A percentile compares a stretch with the other conserved stretches of the same genome.
phyloP scores from a whole-genome alignment of 1,139 yeast species.

The Zygosaccharomyces sapae region DNA sequence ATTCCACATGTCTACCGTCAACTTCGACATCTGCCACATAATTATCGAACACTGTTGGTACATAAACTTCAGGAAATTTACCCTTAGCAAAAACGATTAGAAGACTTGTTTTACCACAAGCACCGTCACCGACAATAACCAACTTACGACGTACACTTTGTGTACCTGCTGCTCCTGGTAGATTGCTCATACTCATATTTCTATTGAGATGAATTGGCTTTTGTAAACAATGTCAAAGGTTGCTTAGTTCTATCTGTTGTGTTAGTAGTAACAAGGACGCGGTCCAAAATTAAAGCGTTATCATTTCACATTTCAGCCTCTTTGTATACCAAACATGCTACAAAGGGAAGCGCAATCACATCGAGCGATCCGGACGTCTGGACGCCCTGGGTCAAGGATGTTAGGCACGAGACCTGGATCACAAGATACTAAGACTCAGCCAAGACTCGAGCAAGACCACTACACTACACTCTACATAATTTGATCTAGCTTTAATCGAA shows the following conservation, averaged over 20 bases:
- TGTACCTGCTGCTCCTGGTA: not conserved
- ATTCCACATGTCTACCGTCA: slow-evolving; percentile 88
- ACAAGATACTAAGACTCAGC: too few relatives aligned
- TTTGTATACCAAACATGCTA: not conserved
- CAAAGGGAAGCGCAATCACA: not conserved
- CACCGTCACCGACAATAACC: slow-evolving; percentile 83
- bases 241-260: not conserved
- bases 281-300: not conserved
- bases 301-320: not conserved
- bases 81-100: slow-evolving; percentile 88
- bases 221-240: not conserved
- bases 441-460: too few relatives aligned
- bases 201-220: not conserved
- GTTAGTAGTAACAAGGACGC: not conserved
- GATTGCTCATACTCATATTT: not conserved
- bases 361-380: not conserved
- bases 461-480: too few relatives aligned
- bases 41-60: slow-evolving; percentile 93
- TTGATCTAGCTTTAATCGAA: too few relatives aligned
- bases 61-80: slow-evolving; percentile 92
- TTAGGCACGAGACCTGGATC: too few relatives aligned
- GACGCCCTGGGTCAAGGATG: too few relatives aligned
- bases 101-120: slow-evolving; percentile 81
- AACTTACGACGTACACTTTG: slow-evolving; percentile 50
- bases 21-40: slow-evolving; percentile 93